Evolutionary conservation across 1,284 basidiomycete genomes (phyloP), one percentile per base, ranked within the genome.

Genomic region (Ceratorhiza oryzae-sativae): DNA sequence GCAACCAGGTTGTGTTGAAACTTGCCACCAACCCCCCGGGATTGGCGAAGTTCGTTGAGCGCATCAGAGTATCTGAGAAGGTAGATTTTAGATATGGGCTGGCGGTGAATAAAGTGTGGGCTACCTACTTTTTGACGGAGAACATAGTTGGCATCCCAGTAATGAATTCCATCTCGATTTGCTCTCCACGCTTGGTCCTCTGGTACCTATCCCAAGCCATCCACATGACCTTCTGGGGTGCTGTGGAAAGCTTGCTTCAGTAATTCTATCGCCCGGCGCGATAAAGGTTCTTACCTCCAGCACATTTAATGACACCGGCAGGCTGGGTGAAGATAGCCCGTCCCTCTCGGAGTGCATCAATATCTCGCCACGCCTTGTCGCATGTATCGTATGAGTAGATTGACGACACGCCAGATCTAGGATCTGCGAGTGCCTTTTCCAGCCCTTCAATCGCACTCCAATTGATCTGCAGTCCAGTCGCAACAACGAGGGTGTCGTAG

Each of bases 111-210:
- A 30, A 46, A n/a, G 9, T 42, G 13, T n/a, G n/a, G n/a, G n/a
- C 12, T 23, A 27, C 73, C 45, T 30, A 74, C 72, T 75, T 75
- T 20, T 84, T 84, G 36, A 86, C 84, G 55, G 82, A 88, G 82
- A 99, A 98, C 94, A 99, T 98, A 62, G 90, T 86, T 20, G 93
- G 93, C 86, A 91, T 91, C 72, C 95, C 97, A n/a, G 92, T 95
- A 77, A 92, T 91, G 80, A 98, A 98, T 73, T 93, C 87, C 73
- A 94, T 82, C 72, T 89, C 85, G 77, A 92, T 85, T 68, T 87
- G 84, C 68, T 85, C 83, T 6, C 82, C 79, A n/a, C 90, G 85
- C 3, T 83, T 81, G 1, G 89, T 90, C 76, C 80, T 84, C 68
- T 84, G 83, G 78, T 86, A 93, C 59, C 88, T 83, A 77, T 94